Base-by-base conservation (phyloP, 2,329 filamentous ascomycete genomes). In the Penicillium polonicum region DNA sequence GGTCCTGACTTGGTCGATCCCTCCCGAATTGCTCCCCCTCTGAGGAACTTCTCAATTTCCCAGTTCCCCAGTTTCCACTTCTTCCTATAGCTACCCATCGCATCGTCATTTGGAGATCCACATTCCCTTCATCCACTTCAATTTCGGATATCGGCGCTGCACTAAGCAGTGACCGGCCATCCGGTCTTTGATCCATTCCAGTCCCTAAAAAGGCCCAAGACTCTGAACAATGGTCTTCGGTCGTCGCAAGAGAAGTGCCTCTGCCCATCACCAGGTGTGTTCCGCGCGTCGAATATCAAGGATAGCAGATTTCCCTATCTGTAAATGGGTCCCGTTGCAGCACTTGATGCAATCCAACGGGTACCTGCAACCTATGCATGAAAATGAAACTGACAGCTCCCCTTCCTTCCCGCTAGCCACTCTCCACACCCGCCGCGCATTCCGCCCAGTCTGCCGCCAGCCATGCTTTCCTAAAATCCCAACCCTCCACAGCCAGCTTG, bases 381-480 rank as follows among this genome's bases (percentile, higher is more conserved):
- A 56, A 52, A 51, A 33, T 52, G 13, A 52, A 54, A 53, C 55
- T 58, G 58, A 60, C 59, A 48, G 55, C 60, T 54, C 44, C 31
- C 46, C 56, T 59, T 49, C 45, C 55, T 27, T 36, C 59, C 41
- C 23, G 61, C 56, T 76, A 91, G 86, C 84, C 86, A 64, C 78
- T 87, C 60, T 88, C 83, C 58, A 79, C 82, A 61, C 80, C 84
- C 57, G 87, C 87, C 56, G 85, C 86, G 50, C 87, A 89, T 55
- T 88, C 87, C 69, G 92, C 91, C 57, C 85, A 92, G 54, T 87
- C 89, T 46, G 91, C 91, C 56, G 92, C 92, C 59, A 86, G 86
- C 60, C 88, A 90, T 73, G 92, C 92, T 58, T 95, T 93, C 75
- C 82, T 88, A 70, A 86, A 84, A 66, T 86, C 83, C 69, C 82